These are phyloP conservation scores for Stereocaulon alpinum DNA, from an alignment of 495 filamentous ascomycete genomes.

Conservation along the genomic window DNA sequence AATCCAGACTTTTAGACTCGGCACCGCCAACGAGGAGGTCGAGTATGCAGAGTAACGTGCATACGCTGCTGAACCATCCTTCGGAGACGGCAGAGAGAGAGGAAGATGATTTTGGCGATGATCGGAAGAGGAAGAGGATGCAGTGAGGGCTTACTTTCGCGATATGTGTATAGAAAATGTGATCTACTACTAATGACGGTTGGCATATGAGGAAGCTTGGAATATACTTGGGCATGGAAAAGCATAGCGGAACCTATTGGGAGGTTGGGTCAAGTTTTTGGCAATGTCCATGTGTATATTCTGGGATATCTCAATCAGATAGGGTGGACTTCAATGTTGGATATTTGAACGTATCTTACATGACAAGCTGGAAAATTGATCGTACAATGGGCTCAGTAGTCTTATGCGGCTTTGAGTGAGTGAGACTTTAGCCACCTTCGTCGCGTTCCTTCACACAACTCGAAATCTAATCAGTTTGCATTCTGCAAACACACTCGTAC, in stretches of 20 bases:
- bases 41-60: constrained; percentile 69
- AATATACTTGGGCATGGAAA: background rate
- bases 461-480: no score
- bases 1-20: constrained; percentile 31
- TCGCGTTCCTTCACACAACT: no score
- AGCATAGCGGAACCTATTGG: background rate
- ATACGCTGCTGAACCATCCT: constrained; percentile 66
- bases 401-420: background rate
- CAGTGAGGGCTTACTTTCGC: constrained; percentile 30
- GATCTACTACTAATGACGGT: background rate
- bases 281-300: constrained; percentile 1
- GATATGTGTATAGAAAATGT: constrained; percentile 1
- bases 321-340: background rate
- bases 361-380: background rate
- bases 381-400: no score
- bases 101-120: constrained; percentile 50
- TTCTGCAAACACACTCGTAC: no score
- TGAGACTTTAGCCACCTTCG: no score
- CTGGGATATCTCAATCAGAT: background rate
- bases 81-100: constrained; percentile 65
- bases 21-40: constrained; percentile 57
- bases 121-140: constrained; percentile 73
- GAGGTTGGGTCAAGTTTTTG: background rate
- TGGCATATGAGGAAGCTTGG: background rate
- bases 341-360: background rate